These are phyloP conservation scores for Ogataea kodamae DNA, from an alignment of 805 yeast genomes.

Conservation along the genomic window DNA sequence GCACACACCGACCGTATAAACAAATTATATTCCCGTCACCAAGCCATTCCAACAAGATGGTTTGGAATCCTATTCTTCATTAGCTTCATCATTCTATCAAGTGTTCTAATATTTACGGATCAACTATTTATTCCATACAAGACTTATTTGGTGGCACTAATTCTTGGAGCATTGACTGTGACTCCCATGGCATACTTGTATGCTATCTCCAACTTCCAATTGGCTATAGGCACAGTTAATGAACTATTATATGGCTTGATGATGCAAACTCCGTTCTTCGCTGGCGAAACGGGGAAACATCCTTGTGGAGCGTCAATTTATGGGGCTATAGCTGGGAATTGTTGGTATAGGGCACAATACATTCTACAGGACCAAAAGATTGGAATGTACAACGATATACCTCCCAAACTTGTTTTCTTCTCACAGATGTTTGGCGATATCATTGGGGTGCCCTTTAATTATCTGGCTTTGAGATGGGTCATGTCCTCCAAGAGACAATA, in stretches of 20 bases:
- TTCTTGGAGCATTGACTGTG: slow-evolving; percentile 43
- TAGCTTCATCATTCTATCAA: slow-evolving; percentile 36
- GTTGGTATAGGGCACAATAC: slow-evolving; percentile 50
- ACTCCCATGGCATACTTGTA: slow-evolving; percentile 48
- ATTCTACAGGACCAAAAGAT: slow-evolving; percentile 40
- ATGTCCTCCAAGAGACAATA: slow-evolving; percentile 36
- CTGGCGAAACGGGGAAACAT: slow-evolving; percentile 27
- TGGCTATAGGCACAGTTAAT: slow-evolving; percentile 50
- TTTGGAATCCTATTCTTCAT: slow-evolving; percentile 34
- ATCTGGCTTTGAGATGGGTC: slow-evolving; percentile 47
- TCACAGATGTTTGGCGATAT: slow-evolving; percentile 51
- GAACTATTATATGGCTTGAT: slow-evolving; percentile 46
- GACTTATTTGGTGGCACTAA: slow-evolving; percentile 42
- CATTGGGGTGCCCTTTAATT: slow-evolving; percentile 52
- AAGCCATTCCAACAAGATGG: slow-evolving; percentile 45
- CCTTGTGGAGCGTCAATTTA: slow-evolving; percentile 49
- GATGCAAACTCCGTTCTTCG: slow-evolving; percentile 34
- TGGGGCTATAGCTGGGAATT: slow-evolving; percentile 52
- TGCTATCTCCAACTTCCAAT: slow-evolving; percentile 49
- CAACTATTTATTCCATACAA: slow-evolving; percentile 34
- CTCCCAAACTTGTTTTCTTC: slow-evolving; percentile 48
- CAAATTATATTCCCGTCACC: slow-evolving; percentile 37
- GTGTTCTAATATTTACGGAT: slow-evolving; percentile 32
- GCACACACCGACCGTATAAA: slow-evolving; percentile 40
- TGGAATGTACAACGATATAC: slow-evolving; percentile 52